Evolutionary conservation across 345 rosid genomes (phyloP).

Genomic region (Populus simonii): DNA sequence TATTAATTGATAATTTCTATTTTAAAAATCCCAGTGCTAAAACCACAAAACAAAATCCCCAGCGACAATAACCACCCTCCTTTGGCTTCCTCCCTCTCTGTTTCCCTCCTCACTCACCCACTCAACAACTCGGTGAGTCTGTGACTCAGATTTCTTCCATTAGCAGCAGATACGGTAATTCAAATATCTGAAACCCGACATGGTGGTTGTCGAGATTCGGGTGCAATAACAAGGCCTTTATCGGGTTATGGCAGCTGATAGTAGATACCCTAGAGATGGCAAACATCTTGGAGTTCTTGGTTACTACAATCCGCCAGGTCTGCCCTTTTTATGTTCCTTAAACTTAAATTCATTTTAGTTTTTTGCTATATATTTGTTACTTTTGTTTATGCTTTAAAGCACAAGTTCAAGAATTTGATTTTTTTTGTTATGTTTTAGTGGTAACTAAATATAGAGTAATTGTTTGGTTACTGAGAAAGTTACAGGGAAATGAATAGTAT

Average conservation of each 20-base stretch:
- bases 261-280: conserved; percentile 82
- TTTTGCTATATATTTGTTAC: too few relatives aligned
- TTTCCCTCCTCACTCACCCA: not conserved
- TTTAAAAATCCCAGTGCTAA: not conserved
- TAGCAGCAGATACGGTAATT: not conserved
- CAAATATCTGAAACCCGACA: conserved; percentile 7
- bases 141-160: not conserved
- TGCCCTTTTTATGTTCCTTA: not conserved
- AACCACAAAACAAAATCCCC: not conserved
- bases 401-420: too few relatives aligned
- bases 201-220: conserved; percentile 77
- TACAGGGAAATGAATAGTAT: not conserved
- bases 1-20: not conserved
- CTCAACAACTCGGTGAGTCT: not conserved
- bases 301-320: conserved; percentile 79
- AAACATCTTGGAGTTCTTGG: conserved; percentile 81
- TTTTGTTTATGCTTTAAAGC: too few relatives aligned
- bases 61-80: not conserved
- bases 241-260: conserved; percentile 74
- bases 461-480: not conserved
- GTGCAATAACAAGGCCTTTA: conserved; percentile 68
- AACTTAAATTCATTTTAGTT: too few relatives aligned
- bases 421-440: not conserved
- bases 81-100: not conserved
- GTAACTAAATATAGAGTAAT: not conserved